These are phyloP conservation scores for Nigrospora oryzae DNA, from an alignment of 2,329 filamentous ascomycete genomes.

Conservation along the genomic window DNA sequence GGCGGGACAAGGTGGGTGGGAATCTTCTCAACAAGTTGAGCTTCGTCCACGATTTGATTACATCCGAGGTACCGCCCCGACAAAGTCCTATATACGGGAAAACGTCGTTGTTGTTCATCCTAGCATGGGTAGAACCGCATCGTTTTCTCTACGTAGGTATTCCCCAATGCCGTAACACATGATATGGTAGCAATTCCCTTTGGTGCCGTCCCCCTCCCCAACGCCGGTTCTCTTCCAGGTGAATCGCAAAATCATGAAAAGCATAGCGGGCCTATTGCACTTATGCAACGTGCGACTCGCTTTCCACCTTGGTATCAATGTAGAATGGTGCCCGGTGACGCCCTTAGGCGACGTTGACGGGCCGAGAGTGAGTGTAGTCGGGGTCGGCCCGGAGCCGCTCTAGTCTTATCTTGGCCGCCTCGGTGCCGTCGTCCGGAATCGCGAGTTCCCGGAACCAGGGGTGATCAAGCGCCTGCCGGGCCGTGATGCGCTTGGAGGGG, in stretches of 20 bases:
- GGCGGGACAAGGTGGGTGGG: neutral
- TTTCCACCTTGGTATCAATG: constrained; percentile 4
- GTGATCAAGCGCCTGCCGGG: constrained; percentile 57
- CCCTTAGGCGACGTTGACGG: neutral
- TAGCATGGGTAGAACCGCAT: neutral
- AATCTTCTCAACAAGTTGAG: neutral
- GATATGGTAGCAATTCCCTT: neutral
- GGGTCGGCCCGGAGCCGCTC: constrained; percentile 39
- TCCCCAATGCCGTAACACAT: neutral
- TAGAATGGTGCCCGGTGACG: constrained; percentile 4
- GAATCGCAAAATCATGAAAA: constrained; percentile 1
- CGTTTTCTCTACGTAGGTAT: constrained; percentile 3
- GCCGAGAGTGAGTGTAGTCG: constrained; percentile 17
- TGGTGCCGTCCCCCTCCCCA: neutral
- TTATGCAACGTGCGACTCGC: constrained; percentile 2
- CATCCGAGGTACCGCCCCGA: constrained; percentile 1
- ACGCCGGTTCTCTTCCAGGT: neutral
- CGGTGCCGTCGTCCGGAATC: constrained; percentile 57
- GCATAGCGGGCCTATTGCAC: neutral
- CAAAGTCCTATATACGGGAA: constrained; percentile 6
- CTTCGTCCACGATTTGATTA: constrained; percentile 3
- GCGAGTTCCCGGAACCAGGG: constrained; percentile 60
- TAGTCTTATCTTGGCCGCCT: constrained; percentile 55
- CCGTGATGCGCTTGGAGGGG: constrained; percentile 55
- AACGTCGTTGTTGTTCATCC: neutral